Conservation (phyloP, 495 filamentous ascomycete genomes). For the Aspergillus biplanus region DNA sequence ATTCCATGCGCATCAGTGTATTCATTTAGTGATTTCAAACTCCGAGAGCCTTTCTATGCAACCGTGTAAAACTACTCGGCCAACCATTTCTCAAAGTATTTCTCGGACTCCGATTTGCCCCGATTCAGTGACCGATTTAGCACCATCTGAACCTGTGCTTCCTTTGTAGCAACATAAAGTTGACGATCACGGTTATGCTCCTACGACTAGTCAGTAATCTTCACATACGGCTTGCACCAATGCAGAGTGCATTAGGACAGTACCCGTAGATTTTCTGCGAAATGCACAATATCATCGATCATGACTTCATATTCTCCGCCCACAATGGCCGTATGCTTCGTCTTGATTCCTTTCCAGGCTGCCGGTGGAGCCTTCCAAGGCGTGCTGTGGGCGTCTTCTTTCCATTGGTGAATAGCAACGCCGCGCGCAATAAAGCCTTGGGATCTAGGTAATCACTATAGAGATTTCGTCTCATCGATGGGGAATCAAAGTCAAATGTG, state of each 20-base stretch:
- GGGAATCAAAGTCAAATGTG: neutral
- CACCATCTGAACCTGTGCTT: neutral
- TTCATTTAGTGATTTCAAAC: neutral
- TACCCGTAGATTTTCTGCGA: neutral
- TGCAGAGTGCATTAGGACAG: neutral
- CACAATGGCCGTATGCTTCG: neutral
- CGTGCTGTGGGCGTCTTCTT: neutral
- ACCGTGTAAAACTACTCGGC: neutral
- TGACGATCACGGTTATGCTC: neutral
- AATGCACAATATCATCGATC: constrained; percentile 1
- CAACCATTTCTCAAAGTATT: constrained; percentile 1
- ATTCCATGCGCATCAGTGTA: neutral
- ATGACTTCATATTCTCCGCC: neutral
- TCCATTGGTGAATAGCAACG: neutral
- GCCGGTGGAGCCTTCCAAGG: neutral
- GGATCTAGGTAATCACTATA: neutral
- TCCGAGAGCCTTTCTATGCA: neutral
- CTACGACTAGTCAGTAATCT: neutral
- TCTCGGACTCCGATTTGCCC: neutral
- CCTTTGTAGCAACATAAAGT: neutral
- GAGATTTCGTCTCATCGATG: neutral
- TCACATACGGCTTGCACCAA: neutral
- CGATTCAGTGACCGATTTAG: neutral
- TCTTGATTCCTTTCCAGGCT: constrained; percentile 1
- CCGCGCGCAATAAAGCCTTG: constrained; percentile 1